These are phyloP conservation scores for Leptomonas seymouri DNA, from an alignment of 208 protist species.

Conservation along the genomic window DNA sequence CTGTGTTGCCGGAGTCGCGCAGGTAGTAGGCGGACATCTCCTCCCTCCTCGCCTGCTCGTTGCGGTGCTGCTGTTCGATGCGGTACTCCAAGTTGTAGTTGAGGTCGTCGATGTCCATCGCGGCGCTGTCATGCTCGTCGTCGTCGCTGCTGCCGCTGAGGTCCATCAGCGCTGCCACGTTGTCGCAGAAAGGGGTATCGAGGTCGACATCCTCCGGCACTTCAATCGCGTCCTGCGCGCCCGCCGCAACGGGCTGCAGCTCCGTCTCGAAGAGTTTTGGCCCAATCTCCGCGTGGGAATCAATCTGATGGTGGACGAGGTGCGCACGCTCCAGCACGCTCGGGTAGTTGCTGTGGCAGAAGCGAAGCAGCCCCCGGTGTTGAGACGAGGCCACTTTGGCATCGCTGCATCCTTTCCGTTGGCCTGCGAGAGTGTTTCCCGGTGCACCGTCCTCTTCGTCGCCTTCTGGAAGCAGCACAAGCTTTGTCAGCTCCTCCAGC, in stretches of 20 bases:
- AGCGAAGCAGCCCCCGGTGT: slow-evolving; percentile 40
- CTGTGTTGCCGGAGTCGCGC: slow-evolving; percentile 24
- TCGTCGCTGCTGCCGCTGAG: slow-evolving; percentile 59
- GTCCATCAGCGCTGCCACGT: slow-evolving; percentile 49
- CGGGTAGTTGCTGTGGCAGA: slow-evolving; percentile 59
- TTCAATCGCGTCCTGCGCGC: slow-evolving; percentile 64
- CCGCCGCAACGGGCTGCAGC: slow-evolving; percentile 56
- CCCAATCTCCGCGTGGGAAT: slow-evolving; percentile 37
- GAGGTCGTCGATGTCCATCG: slow-evolving; percentile 7
- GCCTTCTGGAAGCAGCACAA: slow-evolving; percentile 16
- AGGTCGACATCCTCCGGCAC: slow-evolving; percentile 60
- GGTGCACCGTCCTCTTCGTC: slow-evolving; percentile 4
- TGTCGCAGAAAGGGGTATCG: slow-evolving; percentile 62
- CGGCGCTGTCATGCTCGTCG: slow-evolving; percentile 15
- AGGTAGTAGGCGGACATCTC: slow-evolving; percentile 85
- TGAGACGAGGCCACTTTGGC: background rate
- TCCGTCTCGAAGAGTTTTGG: slow-evolving; percentile 56
- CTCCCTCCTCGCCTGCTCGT: slow-evolving; percentile 47
- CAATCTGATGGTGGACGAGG: slow-evolving; percentile 54
- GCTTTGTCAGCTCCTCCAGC: slow-evolving; percentile 19
- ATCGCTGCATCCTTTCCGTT: background rate
- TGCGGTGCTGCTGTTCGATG: slow-evolving; percentile 51
- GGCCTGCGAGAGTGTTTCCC: background rate
- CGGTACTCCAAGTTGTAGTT: slow-evolving; percentile 53
- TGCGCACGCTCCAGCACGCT: slow-evolving; percentile 72